Base-by-base conservation (phyloP, 2,329 filamentous ascomycete species). In the Dactylonectria estremocensis region DNA sequence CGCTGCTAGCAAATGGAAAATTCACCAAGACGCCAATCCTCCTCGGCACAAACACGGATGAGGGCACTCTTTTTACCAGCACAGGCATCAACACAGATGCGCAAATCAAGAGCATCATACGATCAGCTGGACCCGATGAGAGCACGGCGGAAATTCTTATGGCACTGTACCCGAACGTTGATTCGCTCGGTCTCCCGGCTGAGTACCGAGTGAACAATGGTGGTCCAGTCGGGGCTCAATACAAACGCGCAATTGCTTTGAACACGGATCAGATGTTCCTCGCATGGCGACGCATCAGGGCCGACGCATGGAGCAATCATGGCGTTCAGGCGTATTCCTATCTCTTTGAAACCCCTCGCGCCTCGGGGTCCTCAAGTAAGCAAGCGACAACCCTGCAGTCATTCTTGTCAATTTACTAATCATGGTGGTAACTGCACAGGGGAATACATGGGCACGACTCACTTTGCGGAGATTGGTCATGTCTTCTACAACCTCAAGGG, bases 21-120 rank as follows among this genome's bases (percentile, higher is more conserved):
- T 92, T 92, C 69, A 87, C 92, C 64, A 85, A 88, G 66, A 88
- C 92, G 0, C 90, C 90, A 0, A 85, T 92, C 40, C 83, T 93
- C 5, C 81, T 86, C 22, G 91, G 91, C 8, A 86, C 85, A 14
- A 93, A 92, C 74, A 86, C 86, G 0, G 91, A 93, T 70, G 91
- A 93, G 74, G 91, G 80, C n/a, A 85, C 84, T 0, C 79, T 83
- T 1, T 91, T 91, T 72, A 85, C 83, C 0, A 82, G 84, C 2
- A 77, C 83, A 78, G 53, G 82, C 86, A 60, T 87, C 3, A 61
- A 69, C 6, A 73, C 62, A 0, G 66, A 71, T 5, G 58, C 66
- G 13, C 52, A 75, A 6, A 28, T 71, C 5, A 55, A 45, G 35
- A 50, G 33, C 33, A 56, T 64, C 3, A 67, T 75, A n/a, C 46